Evolutionary conservation across 1,284 basidiomycete genomes (phyloP).

Genomic region (Lentinula novae-zelandiae): DNA sequence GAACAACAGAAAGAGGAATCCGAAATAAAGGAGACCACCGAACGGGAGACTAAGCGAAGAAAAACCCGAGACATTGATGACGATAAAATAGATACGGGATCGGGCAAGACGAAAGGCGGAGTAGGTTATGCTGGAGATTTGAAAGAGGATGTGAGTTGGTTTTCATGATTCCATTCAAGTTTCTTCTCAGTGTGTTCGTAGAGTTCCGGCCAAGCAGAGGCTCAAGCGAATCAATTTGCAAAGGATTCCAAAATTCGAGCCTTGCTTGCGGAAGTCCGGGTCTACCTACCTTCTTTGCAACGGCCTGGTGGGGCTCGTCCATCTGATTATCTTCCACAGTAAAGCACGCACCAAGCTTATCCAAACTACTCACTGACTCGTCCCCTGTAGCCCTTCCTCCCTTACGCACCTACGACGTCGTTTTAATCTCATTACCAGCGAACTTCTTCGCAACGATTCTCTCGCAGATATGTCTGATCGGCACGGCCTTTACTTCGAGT

Average conservation of each 20-base stretch:
- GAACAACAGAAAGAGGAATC: conserved; percentile 48
- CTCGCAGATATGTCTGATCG: conserved; percentile 90
- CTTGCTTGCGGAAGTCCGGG: conserved; percentile 66
- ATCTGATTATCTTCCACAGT: conserved; percentile 82
- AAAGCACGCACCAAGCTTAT: neutral
- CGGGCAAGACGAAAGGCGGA: conserved; percentile 70
- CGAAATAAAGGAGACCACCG: conserved; percentile 30
- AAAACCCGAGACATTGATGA: conserved; percentile 49
- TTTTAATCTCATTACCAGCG: conserved; percentile 83
- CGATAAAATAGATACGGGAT: conserved; percentile 42
- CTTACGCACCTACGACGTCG: conserved; percentile 85
- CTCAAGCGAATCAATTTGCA: conserved; percentile 60
- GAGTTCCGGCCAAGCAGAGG: conserved; percentile 77
- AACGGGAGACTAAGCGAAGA: conserved; percentile 46
- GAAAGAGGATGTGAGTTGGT: conserved; percentile 72
- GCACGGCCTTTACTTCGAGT: conserved; percentile 79
- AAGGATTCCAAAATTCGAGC: conserved; percentile 71
- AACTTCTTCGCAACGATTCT: conserved; percentile 85
- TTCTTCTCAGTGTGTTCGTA: conserved; percentile 26
- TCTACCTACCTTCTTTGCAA: conserved; percentile 76
- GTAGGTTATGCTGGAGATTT: conserved; percentile 80
- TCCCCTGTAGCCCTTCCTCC: conserved; percentile 56
- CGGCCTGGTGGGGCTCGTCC: conserved; percentile 68
- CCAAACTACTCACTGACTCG: neutral
- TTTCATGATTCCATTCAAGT: neutral